Evolutionary conservation across 148 eudicot species (phyloP).

Genomic region (Fagopyrum esculentum): DNA sequence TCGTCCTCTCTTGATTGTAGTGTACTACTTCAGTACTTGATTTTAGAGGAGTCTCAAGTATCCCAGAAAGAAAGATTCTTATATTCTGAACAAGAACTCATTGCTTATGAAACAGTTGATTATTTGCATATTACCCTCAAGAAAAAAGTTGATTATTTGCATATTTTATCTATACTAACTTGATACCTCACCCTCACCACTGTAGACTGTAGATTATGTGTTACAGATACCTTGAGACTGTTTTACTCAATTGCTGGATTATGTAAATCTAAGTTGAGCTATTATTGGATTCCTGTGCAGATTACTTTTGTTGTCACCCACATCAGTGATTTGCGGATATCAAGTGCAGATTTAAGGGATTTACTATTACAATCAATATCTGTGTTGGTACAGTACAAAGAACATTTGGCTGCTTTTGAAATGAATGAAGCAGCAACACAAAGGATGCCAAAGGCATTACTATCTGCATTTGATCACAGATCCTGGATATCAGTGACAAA

Average conservation of each 20-base stretch:
- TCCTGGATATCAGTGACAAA: conserved; percentile 91
- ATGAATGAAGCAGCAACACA: conserved; percentile 72
- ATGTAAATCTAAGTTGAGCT: conserved; percentile 4
- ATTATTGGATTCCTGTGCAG: conserved; percentile 33
- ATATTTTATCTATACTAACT: background rate
- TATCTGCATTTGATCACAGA: conserved; percentile 88
- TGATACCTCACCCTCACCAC: background rate
- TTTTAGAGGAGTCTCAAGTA: background rate
- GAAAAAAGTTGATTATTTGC: background rate
- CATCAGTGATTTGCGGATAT: conserved; percentile 84
- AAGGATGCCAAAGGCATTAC: conserved; percentile 65
- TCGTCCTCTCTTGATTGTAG: background rate
- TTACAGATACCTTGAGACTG: background rate
- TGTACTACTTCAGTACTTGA: background rate
- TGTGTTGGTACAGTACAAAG: conserved; percentile 79
- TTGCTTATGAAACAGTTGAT: background rate
- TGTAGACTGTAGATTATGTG: background rate
- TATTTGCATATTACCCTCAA: background rate
- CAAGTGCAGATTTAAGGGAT: conserved; percentile 82
- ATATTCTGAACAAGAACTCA: background rate
- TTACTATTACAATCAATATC: conserved; percentile 92
- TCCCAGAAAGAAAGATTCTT: background rate
- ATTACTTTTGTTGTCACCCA: conserved; percentile 81
- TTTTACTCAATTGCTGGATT: background rate
- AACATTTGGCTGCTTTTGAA: conserved; percentile 75